phyloP scores from a whole-genome alignment of 768 basidiomycete genomes.

The Boletus pseudo-olivaceus region DNA sequence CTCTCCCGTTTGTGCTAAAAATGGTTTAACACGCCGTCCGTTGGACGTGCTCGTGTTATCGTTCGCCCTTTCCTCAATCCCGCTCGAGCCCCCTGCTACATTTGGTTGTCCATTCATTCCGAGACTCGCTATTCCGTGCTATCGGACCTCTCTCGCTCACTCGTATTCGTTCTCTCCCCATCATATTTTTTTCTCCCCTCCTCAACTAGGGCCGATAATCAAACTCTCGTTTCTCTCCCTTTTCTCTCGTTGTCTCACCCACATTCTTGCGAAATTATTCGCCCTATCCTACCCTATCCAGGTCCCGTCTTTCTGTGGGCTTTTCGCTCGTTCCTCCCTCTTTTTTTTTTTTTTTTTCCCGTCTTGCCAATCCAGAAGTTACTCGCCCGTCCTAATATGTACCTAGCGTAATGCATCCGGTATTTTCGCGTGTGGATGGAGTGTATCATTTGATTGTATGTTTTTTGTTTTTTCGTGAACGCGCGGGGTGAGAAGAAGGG shows the following conservation, averaged over 20 bases:
- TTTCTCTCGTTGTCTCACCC: neutral
- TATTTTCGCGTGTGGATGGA: constrained; percentile 1
- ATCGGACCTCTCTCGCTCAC: constrained; percentile 10
- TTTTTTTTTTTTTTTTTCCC: neutral
- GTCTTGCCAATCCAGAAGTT: neutral
- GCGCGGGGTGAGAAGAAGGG: neutral
- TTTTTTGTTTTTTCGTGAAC: neutral
- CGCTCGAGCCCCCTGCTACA: neutral
- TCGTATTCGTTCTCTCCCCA: constrained; percentile 2
- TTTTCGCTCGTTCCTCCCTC: neutral
- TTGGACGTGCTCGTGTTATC: constrained; percentile 9
- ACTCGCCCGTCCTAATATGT: constrained; percentile 23
- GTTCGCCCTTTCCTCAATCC: neutral
- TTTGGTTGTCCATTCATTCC: constrained; percentile 8
- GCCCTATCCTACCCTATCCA: neutral
- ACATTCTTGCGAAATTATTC: neutral
- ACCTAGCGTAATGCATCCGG: constrained; percentile 25
- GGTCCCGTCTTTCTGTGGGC: neutral
- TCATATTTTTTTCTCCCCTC: constrained; percentile 8
- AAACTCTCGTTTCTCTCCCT: too few relatives aligned
- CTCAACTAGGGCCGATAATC: neutral
- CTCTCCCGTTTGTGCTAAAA: constrained; percentile 6
- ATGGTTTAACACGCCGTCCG: neutral
- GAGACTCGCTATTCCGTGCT: constrained; percentile 11
- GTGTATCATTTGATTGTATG: neutral